Evolutionary conservation across 306 rosid species (phyloP), one percentile per base, ranked within the genome.

Genomic region (Dicorynia guianensis): DNA sequence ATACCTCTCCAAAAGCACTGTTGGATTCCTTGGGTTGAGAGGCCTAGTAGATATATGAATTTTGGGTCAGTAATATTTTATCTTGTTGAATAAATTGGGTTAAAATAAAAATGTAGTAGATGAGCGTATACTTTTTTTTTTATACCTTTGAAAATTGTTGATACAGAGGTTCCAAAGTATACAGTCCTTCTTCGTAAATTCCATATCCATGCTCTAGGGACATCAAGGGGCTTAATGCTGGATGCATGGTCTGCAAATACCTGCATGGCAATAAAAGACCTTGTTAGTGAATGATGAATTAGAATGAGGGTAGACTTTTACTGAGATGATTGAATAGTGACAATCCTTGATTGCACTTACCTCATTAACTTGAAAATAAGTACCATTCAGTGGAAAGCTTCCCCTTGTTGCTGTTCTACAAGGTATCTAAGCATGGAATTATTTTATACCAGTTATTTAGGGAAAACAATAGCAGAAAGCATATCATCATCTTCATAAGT

Each of bases 1-100:
- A n/a, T 89, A 91, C 98, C 98, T 91, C 90, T 90, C 98, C 98
- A 94, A 76, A 94, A 94, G 96, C 98, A 90, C 52, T 78, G 87
- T 70, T 94, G 98, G 82, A 90, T 94, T 74, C 84, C 91, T 74
- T 81, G 91, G 5, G 97, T 94, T 67, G 97, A 53, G 44, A 94
- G 88, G 38, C 96, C 98, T 94, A 65, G 57, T 34, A 76, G 52
- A 79, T 74, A 86, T 0, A 56, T 42, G 53, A 47, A 61, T 33
- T 77, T 56, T 65, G 68, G 58, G 79, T 67, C 52, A 79, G 86
- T 81, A 58, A 66, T 76, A 18, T 55, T 69, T 59, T 60, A 61
- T 30, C 19, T 74, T 58, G 48, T 63, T 6, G 3, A 39, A 54
- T 35, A 74, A 67, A 19, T 12, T 60, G 42, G 61, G 38, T 48